These are phyloP conservation scores for Aspergillus piperis DNA, from an alignment of 2,329 filamentous ascomycete genomes.

Conservation along the genomic window DNA sequence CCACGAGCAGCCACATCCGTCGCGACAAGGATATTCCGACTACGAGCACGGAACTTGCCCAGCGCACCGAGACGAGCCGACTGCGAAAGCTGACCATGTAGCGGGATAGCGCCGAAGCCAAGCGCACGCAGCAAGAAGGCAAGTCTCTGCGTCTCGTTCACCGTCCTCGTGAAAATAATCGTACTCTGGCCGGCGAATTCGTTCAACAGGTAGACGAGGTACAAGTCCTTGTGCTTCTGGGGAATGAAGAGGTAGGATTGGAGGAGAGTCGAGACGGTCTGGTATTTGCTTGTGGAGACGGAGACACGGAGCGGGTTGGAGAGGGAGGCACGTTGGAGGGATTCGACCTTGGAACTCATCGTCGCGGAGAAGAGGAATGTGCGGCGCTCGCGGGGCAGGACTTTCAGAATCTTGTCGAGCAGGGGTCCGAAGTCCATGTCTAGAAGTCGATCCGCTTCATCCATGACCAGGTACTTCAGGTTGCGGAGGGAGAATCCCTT, in stretches of 20 bases:
- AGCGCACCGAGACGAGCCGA: conserved; percentile 82
- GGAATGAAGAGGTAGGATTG: conserved; percentile 87
- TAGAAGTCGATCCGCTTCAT: conserved; percentile 87
- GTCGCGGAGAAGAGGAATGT: conserved; percentile 95
- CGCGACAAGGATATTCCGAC: conserved; percentile 81
- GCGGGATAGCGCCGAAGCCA: conserved; percentile 85
- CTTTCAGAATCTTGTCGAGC: conserved; percentile 89
- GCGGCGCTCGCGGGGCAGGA: conserved; percentile 72
- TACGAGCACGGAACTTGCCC: conserved; percentile 81
- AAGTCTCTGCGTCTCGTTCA: conserved; percentile 84
- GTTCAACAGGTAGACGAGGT: conserved; percentile 82
- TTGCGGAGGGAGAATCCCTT: conserved; percentile 86
- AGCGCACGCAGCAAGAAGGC: conserved; percentile 80
- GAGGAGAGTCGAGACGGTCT: conserved; percentile 84
- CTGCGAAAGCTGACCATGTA: conserved; percentile 91
- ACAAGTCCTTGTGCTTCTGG: conserved; percentile 83
- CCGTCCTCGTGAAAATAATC: conserved; percentile 90
- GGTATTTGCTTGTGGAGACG: conserved; percentile 80
- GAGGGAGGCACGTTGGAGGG: conserved; percentile 83
- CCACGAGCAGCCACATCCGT: conserved; percentile 93
- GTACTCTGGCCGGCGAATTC: conserved; percentile 82
- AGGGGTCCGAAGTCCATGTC: conserved; percentile 94
- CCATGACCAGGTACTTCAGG: conserved; percentile 89
- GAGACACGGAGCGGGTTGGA: conserved; percentile 81
- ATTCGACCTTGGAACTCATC: conserved; percentile 91